Evolutionary conservation across 108 stramenopile genomes (phyloP), one percentile per base, ranked within the genome.

Genomic region (Conticribra guillardii): DNA sequence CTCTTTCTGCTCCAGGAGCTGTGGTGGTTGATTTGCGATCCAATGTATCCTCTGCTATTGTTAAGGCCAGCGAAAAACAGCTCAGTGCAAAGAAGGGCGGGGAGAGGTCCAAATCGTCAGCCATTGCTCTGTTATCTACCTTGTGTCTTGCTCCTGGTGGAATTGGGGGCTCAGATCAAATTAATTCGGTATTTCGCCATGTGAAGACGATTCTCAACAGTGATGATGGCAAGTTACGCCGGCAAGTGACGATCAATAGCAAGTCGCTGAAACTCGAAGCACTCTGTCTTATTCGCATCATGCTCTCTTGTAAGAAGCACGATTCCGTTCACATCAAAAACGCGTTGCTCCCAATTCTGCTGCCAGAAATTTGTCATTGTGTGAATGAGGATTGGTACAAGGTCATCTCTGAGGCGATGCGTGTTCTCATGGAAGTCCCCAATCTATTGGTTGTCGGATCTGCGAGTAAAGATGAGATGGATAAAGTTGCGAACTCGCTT

Each of bases 351-450:
- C 33, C 65, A 3, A 60, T 73, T 14, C 62, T 96, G 19, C 73
- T 96, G 30, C 82, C 92, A 7, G 76, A 92, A 53, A 69, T 97
- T 27, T 85, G 88, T 37, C 65, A 67, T 19, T 74, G 87, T 45
- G 93, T 90, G 9, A 64, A 88, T 29, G 97, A 96, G 59, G 93
- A 99, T 49, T 99, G 98, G 98, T 99, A 98, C 88, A 99, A 98
- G 81, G 85, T 96, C 29, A 96, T 96, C 61, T 89, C 96, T 5
- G 96, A 97, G 76, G 93, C 95, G 2, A 73, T 99, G 46, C 78
- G 94, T 21, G 93, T 96, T 8, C 64, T 98, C 46, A 84, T 87
- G 21, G 85, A 79, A 58, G 81, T 96, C 48, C 92, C 91, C 48
- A 34, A 49, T 23, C 82, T 91, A 27, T 78, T 90, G 41, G 70